These are phyloP conservation scores for Plasmopara halstedii DNA, from an alignment of 352 stramenopile species.

Conservation along the genomic window DNA sequence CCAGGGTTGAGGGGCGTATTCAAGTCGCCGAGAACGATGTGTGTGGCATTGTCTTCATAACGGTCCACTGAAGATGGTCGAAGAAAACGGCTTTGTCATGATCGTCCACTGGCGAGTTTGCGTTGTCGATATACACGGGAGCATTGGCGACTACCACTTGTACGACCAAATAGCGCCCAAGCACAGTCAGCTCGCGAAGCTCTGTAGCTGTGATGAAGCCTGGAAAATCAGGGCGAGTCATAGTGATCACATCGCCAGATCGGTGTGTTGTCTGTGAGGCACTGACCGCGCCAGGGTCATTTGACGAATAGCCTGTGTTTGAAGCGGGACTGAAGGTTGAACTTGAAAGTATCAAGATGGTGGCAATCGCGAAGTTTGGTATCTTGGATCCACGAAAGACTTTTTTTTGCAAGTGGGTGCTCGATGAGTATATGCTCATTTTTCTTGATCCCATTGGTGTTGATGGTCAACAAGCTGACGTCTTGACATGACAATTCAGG, in stretches of 20 bases:
- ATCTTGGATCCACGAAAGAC: slow-evolving; percentile 14
- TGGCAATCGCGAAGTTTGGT: too few species aligned
- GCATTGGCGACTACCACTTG: too few species aligned
- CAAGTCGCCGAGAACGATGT: not conserved
- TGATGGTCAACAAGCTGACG: not conserved
- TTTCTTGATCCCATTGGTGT: not conserved
- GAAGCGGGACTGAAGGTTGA: too few species aligned
- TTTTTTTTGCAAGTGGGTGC: not conserved
- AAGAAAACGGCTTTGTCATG: too few species aligned
- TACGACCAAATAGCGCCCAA: too few species aligned
- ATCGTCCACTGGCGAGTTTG: too few species aligned
- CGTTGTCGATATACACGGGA: too few species aligned
- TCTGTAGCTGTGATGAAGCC: not conserved
- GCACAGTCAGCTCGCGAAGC: not conserved
- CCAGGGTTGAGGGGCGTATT: not conserved
- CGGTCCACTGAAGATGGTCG: too few species aligned
- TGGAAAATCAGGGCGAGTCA: not conserved
- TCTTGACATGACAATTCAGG: not conserved
- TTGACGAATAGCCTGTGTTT: too few species aligned
- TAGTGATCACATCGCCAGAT: not conserved
- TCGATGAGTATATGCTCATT: not conserved
- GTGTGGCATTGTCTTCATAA: not conserved
- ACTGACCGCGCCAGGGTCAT: too few species aligned
- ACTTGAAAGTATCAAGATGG: too few species aligned
- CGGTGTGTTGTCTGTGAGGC: too few species aligned